These are phyloP conservation scores for Phytophthora niederhauseri DNA, from an alignment of 352 stramenopile genomes.

Conservation along the genomic window DNA sequence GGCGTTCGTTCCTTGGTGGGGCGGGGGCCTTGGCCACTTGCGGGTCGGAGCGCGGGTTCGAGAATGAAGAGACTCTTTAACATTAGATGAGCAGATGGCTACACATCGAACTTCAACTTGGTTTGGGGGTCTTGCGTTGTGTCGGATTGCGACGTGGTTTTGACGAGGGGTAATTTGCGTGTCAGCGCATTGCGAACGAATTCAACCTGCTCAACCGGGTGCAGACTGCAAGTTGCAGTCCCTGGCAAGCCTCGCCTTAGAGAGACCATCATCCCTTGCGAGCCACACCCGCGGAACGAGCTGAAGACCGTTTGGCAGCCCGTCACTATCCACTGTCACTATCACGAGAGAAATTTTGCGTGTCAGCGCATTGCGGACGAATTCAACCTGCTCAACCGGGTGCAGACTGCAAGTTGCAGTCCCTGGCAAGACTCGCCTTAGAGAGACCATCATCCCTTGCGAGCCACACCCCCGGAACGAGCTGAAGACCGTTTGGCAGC, in stretches of 20 bases:
- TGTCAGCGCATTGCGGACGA: no score
- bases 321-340: no score
- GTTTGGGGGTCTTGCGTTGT: neutral
- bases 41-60: conserved; percentile 3
- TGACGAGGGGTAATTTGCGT: neutral
- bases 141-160: neutral
- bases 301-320: no score
- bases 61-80: conserved; percentile 17
- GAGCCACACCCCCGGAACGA: no score
- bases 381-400: no score
- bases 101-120: conserved; percentile 13
- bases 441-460: neutral
- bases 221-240: neutral
- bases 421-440: neutral
- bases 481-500: no score
- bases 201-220: neutral
- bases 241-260: neutral
- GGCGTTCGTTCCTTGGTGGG: no score
- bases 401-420: neutral
- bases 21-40: conserved; percentile 1
- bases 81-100: neutral
- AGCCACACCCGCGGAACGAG: no score
- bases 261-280: neutral
- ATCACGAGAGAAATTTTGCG: no score
- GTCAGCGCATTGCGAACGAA: neutral